Conservation (phyloP, 306 rosid species). For the Corylus avellana region DNA sequence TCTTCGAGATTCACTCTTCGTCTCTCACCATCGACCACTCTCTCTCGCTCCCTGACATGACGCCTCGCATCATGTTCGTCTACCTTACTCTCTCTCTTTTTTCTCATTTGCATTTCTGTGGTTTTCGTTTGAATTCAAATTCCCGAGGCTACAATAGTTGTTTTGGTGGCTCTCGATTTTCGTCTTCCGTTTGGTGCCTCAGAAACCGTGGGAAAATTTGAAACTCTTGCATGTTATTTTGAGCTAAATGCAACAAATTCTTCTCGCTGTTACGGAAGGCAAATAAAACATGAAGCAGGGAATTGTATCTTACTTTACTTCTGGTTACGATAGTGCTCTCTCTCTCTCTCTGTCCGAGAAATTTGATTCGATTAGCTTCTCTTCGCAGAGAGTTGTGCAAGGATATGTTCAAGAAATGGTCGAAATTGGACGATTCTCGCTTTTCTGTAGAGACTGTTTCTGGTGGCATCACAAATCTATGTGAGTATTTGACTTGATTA, state of each 20-base stretch:
- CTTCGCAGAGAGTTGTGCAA: conserved; percentile 68
- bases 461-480: conserved; percentile 91
- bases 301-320: background rate
- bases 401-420: conserved; percentile 82
- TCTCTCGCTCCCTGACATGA: conserved; percentile 48
- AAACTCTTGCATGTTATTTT: background rate
- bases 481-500: conserved; percentile 45
- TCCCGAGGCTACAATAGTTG: too few relatives aligned
- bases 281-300: background rate
- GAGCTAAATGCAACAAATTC: conserved; percentile 1
- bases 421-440: conserved; percentile 61
- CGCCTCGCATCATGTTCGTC: conserved; percentile 59
- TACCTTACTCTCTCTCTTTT: background rate
- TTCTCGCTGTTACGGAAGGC: background rate
- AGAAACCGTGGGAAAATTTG: conserved; percentile 9
- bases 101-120: background rate
- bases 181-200: background rate
- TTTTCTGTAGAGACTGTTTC: conserved; percentile 74
- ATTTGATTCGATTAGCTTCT: conserved; percentile 5
- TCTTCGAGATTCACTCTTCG: conserved; percentile 49
- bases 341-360: background rate
- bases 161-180: background rate
- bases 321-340: background rate
- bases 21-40: conserved; percentile 64
- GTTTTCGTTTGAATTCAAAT: background rate